phyloP scores from a whole-genome alignment of 352 stramenopile genomes.

The Globisporangium middletonii region DNA sequence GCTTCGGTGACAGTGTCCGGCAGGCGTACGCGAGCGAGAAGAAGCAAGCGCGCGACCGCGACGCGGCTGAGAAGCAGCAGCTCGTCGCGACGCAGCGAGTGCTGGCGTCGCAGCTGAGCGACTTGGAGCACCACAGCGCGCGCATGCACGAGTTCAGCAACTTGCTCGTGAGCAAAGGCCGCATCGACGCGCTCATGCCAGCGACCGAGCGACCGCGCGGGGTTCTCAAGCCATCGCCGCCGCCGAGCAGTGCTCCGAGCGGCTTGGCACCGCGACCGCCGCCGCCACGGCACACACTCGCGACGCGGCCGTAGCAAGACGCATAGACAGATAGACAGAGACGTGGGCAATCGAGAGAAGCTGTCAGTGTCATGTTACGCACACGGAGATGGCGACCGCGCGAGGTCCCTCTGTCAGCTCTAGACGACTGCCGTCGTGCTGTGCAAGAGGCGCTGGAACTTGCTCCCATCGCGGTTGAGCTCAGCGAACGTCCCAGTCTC shows the following conservation, averaged over 20 bases:
- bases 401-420: neutral
- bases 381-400: neutral
- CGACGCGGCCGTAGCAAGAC: neutral
- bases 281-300: constrained; percentile 3
- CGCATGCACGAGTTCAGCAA: constrained; percentile 65
- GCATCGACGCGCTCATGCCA: constrained; percentile 31
- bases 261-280: constrained; percentile 10
- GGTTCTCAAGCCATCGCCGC: neutral
- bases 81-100: constrained; percentile 25
- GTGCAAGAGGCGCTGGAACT: constrained; percentile 72
- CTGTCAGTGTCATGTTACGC: neutral
- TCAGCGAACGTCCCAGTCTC: constrained; percentile 76
- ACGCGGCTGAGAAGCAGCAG: constrained; percentile 26
- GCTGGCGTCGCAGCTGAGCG: constrained; percentile 34
- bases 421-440: constrained; percentile 38
- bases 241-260: neutral
- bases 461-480: constrained; percentile 68
- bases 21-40: constrained; percentile 35
- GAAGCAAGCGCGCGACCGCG: constrained; percentile 24
- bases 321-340: neutral
- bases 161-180: constrained; percentile 47
- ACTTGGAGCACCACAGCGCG: constrained; percentile 26
- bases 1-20: constrained; percentile 46
- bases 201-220: constrained; percentile 1
- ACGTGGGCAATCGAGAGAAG: neutral